A percentile compares a stretch with the other conserved stretches of the same genome.
Conservation (phyloP, 345 rosid species). For the Alliaria petiolata region DNA sequence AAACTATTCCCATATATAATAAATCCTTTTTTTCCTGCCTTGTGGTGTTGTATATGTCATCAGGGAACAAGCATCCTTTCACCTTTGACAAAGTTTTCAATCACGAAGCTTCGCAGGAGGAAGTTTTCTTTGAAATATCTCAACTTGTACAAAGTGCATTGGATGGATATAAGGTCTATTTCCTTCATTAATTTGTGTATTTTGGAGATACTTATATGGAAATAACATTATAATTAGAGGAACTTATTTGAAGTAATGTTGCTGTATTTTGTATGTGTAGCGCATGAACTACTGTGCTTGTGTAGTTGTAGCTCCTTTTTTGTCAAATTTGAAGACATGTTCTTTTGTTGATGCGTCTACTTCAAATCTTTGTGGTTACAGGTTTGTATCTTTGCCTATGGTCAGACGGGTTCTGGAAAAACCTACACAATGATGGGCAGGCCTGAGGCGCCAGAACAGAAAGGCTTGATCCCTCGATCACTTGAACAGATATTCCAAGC, state of each 20-base stretch:
- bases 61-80: constrained; percentile 75
- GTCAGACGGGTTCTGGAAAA: constrained; percentile 98
- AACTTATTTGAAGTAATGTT: neutral
- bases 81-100: constrained; percentile 83
- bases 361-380: constrained; percentile 27
- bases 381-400: constrained; percentile 98
- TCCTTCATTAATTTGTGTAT: neutral
- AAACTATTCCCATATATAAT: neutral
- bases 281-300: neutral
- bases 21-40: neutral
- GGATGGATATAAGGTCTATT: constrained; percentile 79
- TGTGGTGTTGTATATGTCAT: constrained; percentile 9
- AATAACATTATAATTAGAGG: neutral
- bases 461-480: constrained; percentile 92
- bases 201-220: neutral
- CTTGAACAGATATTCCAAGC: constrained; percentile 80
- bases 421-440: constrained; percentile 99
- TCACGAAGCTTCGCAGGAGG: constrained; percentile 76
- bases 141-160: constrained; percentile 91
- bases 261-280: neutral
- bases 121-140: constrained; percentile 81
- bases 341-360: neutral
- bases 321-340: neutral
- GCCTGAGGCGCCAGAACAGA: constrained; percentile 59
- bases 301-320: neutral